Evolutionary conservation across 768 basidiomycete species (phyloP).

Genomic region (Porpolomopsis calyptriformis): DNA sequence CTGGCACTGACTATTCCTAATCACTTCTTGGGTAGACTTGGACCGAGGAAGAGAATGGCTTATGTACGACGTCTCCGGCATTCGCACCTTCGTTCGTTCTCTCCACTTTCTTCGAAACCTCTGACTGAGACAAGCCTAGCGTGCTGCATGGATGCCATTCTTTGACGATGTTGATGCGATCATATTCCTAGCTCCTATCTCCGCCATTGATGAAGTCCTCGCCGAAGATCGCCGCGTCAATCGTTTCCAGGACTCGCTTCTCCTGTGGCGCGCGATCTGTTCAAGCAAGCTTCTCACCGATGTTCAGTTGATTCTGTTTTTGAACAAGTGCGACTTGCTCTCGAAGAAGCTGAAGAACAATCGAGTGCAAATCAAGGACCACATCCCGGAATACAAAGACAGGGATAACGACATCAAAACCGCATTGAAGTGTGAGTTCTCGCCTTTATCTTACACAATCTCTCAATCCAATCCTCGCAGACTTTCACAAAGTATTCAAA

Average conservation of each 20-base stretch:
- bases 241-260: constrained; percentile 62
- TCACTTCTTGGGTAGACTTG: no score
- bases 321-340: constrained; percentile 62
- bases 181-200: constrained; percentile 44
- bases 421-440: constrained; percentile 52
- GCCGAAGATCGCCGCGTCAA: constrained; percentile 43
- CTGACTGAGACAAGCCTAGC: constrained; percentile 28
- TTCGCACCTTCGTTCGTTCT: constrained; percentile 47
- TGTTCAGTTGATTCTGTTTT: constrained; percentile 51
- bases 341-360: constrained; percentile 45
- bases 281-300: constrained; percentile 51
- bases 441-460: neutral
- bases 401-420: constrained; percentile 55
- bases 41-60: constrained; percentile 47
- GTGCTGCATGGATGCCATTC: constrained; percentile 69
- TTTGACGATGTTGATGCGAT: constrained; percentile 69
- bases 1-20: no score
- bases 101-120: constrained; percentile 1
- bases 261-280: constrained; percentile 63
- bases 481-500: constrained; percentile 60
- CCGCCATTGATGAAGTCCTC: constrained; percentile 43
- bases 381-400: constrained; percentile 57
- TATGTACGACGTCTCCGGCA: constrained; percentile 71
- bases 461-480: constrained; percentile 23
- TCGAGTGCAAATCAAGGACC: constrained; percentile 46